Evolutionary conservation across 495 filamentous ascomycete species (phyloP).

Genomic region (Rhypophila decipiens): DNA sequence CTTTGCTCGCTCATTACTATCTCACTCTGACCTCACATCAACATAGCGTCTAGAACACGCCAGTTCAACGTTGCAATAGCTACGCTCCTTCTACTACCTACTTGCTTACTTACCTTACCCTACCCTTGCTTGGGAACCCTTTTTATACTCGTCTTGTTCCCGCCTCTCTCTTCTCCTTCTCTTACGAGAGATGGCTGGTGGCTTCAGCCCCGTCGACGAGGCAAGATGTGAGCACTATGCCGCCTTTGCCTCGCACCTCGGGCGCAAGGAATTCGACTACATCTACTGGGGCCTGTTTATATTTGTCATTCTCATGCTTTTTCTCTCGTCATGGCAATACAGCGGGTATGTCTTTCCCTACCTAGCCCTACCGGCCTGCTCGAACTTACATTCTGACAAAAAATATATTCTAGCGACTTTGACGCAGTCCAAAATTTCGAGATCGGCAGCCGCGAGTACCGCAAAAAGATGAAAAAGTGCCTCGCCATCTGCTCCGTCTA

Average conservation of each 20-base stretch:
- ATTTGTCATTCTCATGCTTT: constrained; percentile 31
- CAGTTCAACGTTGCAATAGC: too few species aligned
- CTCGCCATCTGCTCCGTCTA: constrained; percentile 27
- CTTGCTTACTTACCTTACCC: too few species aligned
- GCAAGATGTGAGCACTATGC: constrained; percentile 39
- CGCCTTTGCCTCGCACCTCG: constrained; percentile 33
- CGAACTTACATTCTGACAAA: neutral
- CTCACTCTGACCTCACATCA: too few species aligned
- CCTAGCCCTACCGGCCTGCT: neutral
- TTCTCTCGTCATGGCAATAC: constrained; percentile 33
- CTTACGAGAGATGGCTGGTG: too few species aligned
- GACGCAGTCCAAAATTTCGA: constrained; percentile 11
- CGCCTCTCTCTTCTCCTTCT: too few species aligned
- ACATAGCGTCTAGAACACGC: too few species aligned
- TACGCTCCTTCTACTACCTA: too few species aligned
- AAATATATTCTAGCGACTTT: constrained; percentile 16
- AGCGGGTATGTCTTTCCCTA: constrained; percentile 28
- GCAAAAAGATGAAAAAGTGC: constrained; percentile 20
- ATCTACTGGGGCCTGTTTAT: constrained; percentile 44
- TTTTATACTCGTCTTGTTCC: too few species aligned
- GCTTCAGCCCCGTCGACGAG: constrained; percentile 23
- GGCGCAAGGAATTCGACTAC: constrained; percentile 32
- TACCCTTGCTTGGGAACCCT: too few species aligned
- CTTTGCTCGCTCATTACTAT: too few species aligned
- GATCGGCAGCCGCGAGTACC: constrained; percentile 17